A percentile compares a stretch with the other conserved stretches of the same genome.
These are phyloP conservation scores for Gossypium turneri DNA, from an alignment of 345 rosid genomes.

Conservation along the genomic window DNA sequence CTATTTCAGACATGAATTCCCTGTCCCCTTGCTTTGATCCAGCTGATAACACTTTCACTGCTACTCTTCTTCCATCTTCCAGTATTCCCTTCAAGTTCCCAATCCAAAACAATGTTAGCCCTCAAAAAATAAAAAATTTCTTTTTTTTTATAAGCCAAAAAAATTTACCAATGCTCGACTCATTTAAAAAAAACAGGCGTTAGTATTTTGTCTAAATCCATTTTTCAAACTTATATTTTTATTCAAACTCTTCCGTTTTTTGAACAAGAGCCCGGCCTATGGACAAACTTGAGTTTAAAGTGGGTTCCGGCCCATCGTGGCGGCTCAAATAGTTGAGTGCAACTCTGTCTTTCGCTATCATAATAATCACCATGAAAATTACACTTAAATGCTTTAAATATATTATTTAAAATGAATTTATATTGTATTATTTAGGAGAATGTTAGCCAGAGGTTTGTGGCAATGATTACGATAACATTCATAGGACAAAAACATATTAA, in stretches of 20 bases:
- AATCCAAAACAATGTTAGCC: background rate
- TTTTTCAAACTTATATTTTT: no score
- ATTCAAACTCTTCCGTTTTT: rapidly evolving
- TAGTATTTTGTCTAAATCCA: no score
- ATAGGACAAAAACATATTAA: no score
- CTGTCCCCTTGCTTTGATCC: constrained; percentile 40
- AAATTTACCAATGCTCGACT: rapidly evolving
- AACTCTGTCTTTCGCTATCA: background rate
- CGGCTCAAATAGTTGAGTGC: background rate
- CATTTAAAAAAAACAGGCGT: rapidly evolving
- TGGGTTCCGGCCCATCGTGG: background rate
- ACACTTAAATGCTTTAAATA: background rate
- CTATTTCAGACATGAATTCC: constrained; percentile 39
- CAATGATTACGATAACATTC: no score
- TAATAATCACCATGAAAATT: background rate
- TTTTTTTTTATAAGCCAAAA: no score
- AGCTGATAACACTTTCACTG: constrained; percentile 36
- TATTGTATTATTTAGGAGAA: no score
- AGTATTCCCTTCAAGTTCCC: constrained; percentile 31
- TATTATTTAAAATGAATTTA: no score
- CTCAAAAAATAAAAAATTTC: no score
- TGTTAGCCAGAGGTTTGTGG: no score
- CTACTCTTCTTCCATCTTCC: constrained; percentile 32
- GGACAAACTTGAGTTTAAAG: no score
- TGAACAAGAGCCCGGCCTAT: rapidly evolving